Evolutionary conservation across 768 basidiomycete genomes (phyloP).

Genomic region (Pholiota microspora): DNA sequence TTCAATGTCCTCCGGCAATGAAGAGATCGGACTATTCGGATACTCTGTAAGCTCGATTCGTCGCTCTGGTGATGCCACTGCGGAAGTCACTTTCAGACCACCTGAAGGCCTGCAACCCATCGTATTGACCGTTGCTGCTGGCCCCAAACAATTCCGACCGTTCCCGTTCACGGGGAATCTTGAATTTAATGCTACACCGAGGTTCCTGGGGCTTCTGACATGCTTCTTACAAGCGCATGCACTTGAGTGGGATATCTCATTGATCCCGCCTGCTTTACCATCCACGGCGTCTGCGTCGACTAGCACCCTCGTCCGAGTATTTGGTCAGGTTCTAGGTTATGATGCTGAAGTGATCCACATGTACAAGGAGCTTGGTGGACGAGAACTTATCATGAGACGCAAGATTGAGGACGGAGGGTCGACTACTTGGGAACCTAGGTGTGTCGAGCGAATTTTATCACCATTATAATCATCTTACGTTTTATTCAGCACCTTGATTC

Average conservation of each 20-base stretch:
- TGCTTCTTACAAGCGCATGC: slow-evolving; percentile 62
- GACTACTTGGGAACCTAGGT: slow-evolving; percentile 63
- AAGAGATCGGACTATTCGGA: slow-evolving; percentile 50
- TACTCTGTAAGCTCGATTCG: slow-evolving; percentile 42
- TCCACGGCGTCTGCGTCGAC: slow-evolving; percentile 65
- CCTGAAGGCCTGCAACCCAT: slow-evolving; percentile 27
- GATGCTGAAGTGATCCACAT: slow-evolving; percentile 57
- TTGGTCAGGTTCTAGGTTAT: slow-evolving; percentile 59
- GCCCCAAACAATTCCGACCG: slow-evolving; percentile 40
- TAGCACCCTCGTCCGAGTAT: slow-evolving; percentile 51
- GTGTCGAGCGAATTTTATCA: background rate
- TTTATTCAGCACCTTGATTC: slow-evolving; percentile 45
- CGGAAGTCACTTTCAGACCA: slow-evolving; percentile 39
- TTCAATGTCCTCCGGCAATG: slow-evolving; percentile 34
- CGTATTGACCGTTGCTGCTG: slow-evolving; percentile 44
- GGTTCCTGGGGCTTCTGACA: slow-evolving; percentile 59
- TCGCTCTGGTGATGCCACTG: slow-evolving; percentile 38
- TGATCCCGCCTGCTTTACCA: slow-evolving; percentile 54
- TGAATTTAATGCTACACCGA: slow-evolving; percentile 43
- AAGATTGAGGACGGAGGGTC: slow-evolving; percentile 56
- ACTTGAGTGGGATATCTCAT: slow-evolving; percentile 63
- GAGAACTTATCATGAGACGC: slow-evolving; percentile 63
- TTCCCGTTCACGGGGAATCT: slow-evolving; percentile 41
- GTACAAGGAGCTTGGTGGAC: slow-evolving; percentile 68
- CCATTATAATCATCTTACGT: background rate